A percentile compares a stretch with the other conserved stretches of the same genome.
phyloP scores from a whole-genome alignment of 2,329 filamentous ascomycete species.

The Calonectria honghensis region DNA sequence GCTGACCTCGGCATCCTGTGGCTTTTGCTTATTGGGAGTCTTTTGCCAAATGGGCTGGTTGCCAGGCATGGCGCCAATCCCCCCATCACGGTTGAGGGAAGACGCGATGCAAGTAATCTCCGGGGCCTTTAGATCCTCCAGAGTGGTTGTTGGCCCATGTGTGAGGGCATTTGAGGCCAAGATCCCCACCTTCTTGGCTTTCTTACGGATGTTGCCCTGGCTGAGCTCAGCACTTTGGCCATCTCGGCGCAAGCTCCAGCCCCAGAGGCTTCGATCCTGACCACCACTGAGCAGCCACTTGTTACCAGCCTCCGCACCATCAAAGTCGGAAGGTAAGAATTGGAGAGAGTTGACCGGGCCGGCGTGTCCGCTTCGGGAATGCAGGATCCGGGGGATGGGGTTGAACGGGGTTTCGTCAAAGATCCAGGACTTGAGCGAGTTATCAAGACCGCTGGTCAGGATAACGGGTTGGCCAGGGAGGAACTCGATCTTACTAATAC shows the following conservation, averaged over 20 bases:
- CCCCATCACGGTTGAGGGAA: constrained; percentile 94
- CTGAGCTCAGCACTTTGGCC: constrained; percentile 95
- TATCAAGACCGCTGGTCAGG: constrained; percentile 92
- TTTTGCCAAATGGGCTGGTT: constrained; percentile 91
- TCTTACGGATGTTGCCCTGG: constrained; percentile 91
- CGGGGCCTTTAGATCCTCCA: constrained; percentile 89
- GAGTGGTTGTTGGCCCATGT: constrained; percentile 76
- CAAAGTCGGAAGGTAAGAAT: constrained; percentile 91
- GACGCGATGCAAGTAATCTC: constrained; percentile 94
- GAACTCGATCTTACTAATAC: constrained; percentile 92
- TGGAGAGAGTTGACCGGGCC: constrained; percentile 87
- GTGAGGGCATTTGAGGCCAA: constrained; percentile 74
- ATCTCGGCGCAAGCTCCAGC: constrained; percentile 94
- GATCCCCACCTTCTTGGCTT: constrained; percentile 90
- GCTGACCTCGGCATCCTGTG: constrained; percentile 81
- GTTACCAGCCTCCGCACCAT: constrained; percentile 89
- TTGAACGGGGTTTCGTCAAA: constrained; percentile 95
- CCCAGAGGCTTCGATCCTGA: constrained; percentile 94
- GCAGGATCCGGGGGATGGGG: constrained; percentile 87
- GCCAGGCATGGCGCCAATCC: constrained; percentile 89
- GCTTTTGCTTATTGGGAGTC: constrained; percentile 76
- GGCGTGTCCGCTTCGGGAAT: constrained; percentile 91
- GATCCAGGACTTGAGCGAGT: constrained; percentile 96
- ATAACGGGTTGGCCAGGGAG: constrained; percentile 91
- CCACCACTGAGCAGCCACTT: constrained; percentile 97